Base-by-base conservation (phyloP, 2,329 filamentous ascomycete species). In the Knoxdaviesia capensis region DNA sequence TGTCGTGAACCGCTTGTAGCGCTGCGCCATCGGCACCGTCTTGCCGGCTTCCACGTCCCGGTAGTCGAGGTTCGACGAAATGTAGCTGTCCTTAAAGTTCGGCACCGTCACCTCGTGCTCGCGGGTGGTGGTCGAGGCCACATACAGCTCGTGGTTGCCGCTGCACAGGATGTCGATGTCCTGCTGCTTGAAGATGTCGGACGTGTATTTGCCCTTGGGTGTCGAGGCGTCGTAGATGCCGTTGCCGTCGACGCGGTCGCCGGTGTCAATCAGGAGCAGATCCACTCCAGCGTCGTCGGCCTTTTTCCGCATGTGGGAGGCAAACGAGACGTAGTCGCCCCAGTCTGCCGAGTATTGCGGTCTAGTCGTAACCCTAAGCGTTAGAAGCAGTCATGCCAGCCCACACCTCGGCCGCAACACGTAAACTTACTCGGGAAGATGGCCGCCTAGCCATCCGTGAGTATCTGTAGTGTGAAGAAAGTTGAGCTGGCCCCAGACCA, bases 271-370 rank as follows among this genome's bases (percentile, higher is more conserved):
- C n/a, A 98, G 65, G n/a, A 98, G 64, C 10, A 98, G 64, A 56
- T 98, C 90, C 31, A 73, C 74, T 38, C 85, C 86, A 42, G 78
- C 68, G 1, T 75, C 71, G 53, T 94, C 82, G 43, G 86, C 85
- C 53, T 74, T 77, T 49, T 75, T 69, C 43, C 74, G 80, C 67
- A 98, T 74, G 54, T 88, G 85, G 34, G 79, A 67, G 33, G 86
- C 75, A 55, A 98, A 94, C 6, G 88, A 94, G 52, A 96, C 71
- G 59, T 96, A 98, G 61, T 98, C 90, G 45, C 90, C 90, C 86
- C 90, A 96, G 59, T 98, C 90, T 39, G 85, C 88, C 6, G 84
- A 87, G 59, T 92, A 98, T 46, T 90, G 88, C 3, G 85, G 69
- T 62, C 80, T 85, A 34, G n/a, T 6, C 29, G 11, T 9, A 30